These are phyloP conservation scores for Begonia fuchsioides DNA, from an alignment of 306 rosid genomes.

Conservation along the genomic window DNA sequence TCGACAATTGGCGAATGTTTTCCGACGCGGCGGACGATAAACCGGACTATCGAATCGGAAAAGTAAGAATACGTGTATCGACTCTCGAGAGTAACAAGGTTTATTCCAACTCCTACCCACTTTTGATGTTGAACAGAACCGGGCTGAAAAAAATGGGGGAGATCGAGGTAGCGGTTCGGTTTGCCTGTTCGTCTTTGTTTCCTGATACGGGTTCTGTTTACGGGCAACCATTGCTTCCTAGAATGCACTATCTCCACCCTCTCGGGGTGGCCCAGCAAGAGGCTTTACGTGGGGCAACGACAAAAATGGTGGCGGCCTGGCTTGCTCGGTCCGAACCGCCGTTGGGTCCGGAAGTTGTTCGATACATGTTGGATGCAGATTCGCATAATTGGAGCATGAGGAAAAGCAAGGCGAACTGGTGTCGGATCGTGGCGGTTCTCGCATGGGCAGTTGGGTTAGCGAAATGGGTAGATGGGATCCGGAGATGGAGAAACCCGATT, in stretches of 20 bases:
- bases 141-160: conserved; percentile 92
- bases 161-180: conserved; percentile 71
- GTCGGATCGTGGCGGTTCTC: conserved; percentile 70
- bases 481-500: conserved; percentile 68
- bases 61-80: conserved; percentile 74
- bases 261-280: conserved; percentile 82
- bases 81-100: conserved; percentile 74
- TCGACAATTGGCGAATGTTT: conserved; percentile 41
- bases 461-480: conserved; percentile 67
- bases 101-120: conserved; percentile 63
- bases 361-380: conserved; percentile 85
- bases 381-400: conserved; percentile 95
- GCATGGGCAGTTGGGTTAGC: conserved; percentile 85
- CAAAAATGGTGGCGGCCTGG: conserved; percentile 75
- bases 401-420: conserved; percentile 86
- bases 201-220: conserved; percentile 67
- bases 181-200: conserved; percentile 52
- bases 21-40: conserved; percentile 17
- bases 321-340: conserved; percentile 72
- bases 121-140: conserved; percentile 29
- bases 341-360: conserved; percentile 69
- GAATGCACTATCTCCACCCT: conserved; percentile 82
- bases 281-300: conserved; percentile 69
- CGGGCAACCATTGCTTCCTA: conserved; percentile 71
- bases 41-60: conserved; percentile 39